Evolutionary conservation across 2,329 filamentous ascomycete genomes (phyloP), one percentile per base, ranked within the genome.

Genomic region (Bipolaris sorokiniana): DNA sequence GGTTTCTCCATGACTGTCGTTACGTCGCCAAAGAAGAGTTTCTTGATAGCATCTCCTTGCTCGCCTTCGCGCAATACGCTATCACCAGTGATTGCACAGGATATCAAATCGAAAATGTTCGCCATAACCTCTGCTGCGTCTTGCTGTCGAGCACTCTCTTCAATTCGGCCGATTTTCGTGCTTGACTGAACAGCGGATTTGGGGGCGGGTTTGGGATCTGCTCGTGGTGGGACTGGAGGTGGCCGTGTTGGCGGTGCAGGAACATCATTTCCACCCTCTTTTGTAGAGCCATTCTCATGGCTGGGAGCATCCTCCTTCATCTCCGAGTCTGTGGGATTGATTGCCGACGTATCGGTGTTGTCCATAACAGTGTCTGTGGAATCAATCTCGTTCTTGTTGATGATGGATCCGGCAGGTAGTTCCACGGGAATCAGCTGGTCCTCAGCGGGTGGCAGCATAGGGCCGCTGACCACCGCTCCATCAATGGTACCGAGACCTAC

Each of bases 71-170:
- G 78, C 55, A 91, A 86, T 33, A 85, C 80, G 3, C 83, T 84
- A n/a, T 83, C 84, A 5, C 91, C 85, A 55, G 84, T 88, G 70
- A 98, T 93, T 2, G 94, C 93, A 50, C 91, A 92, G 69, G 95
- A 90, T n/a, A 97, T 82, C 48, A 95, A 90, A 70, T 94, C 92
- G 56, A 97, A 86, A 23, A 97, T 90, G 68, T 94, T 95, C 56
- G 92, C 92, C 79, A 97, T 93, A 44, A 97, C 94, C 76, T 99
- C 95, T 11, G 92, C 92, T 4, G 97, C 94, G 77, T 99, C 95
- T 77, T 99, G 93, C 71, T 99, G 95, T 48, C 70, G 71, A 33
- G 91, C 84, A 16, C 84, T 84, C 40, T 84, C 80, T 65, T 87
- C 82, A 5, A 86, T 80, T 52, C 83, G 80, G 34, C 82, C 80